Conservation (phyloP, 495 filamentous ascomycete genomes). For the Lophiotrema nucula region DNA sequence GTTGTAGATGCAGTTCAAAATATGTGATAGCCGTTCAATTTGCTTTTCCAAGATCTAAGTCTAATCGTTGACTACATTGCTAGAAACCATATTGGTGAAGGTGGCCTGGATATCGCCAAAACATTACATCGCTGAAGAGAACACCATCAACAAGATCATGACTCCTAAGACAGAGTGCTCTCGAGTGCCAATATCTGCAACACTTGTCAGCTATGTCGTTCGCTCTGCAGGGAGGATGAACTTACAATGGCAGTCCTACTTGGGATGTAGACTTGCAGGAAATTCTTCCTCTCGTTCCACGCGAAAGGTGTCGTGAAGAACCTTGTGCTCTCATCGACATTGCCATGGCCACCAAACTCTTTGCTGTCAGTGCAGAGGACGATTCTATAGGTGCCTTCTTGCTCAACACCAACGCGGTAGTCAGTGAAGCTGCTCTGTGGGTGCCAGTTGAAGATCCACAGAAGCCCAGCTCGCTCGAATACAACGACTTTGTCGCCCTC, state of each 20-base stretch:
- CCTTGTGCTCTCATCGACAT: slow-evolving; percentile 71
- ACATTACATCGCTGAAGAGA: too few relatives aligned
- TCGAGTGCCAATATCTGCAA: slow-evolving; percentile 37
- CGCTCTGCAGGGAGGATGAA: too few relatives aligned
- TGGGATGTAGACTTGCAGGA: slow-evolving; percentile 88
- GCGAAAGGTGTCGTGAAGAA: slow-evolving; percentile 87
- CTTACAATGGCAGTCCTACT: slow-evolving; percentile 82
- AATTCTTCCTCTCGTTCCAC: slow-evolving; percentile 90
- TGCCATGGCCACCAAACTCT: slow-evolving; percentile 74
- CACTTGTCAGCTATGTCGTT: slow-evolving; percentile 14
- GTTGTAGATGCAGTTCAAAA: too few relatives aligned
- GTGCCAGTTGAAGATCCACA: slow-evolving; percentile 98
- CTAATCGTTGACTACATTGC: too few relatives aligned
- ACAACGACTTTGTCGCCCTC: slow-evolving; percentile 92
- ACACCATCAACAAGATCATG: too few relatives aligned
- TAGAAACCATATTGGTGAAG: too few relatives aligned
- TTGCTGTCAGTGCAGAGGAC: slow-evolving; percentile 78
- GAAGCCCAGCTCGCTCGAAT: slow-evolving; percentile 85
- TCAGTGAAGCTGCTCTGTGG: slow-evolving; percentile 84
- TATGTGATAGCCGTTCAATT: too few relatives aligned
- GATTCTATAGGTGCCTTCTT: slow-evolving; percentile 80
- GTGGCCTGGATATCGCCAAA: too few relatives aligned
- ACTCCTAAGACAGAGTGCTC: slow-evolving; percentile 17
- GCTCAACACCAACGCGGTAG: slow-evolving; percentile 86
- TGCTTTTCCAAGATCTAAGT: too few relatives aligned